phyloP scores from a whole-genome alignment of 2,329 filamentous ascomycete genomes.

The Cercospora janseana region DNA sequence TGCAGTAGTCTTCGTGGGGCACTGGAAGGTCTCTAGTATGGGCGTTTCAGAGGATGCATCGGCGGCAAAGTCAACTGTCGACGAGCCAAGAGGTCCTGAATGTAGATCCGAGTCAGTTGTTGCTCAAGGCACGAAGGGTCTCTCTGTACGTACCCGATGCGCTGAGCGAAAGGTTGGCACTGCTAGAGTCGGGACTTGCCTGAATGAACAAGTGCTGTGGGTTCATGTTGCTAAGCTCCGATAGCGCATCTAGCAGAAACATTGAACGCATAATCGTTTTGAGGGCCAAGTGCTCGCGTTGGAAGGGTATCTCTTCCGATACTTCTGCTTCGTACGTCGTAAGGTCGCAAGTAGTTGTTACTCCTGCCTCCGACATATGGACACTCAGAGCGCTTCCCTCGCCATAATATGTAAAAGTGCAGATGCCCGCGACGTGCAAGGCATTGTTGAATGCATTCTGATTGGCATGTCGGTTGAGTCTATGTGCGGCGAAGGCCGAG shows the following conservation, averaged over 20 bases:
- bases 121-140: neutral
- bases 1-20: conserved; percentile 59
- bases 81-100: conserved; percentile 56
- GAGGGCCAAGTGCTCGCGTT: conserved; percentile 73
- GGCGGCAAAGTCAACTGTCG: conserved; percentile 57
- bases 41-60: conserved; percentile 31
- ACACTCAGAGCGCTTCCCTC: conserved; percentile 78
- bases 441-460: conserved; percentile 77
- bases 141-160: conserved; percentile 48
- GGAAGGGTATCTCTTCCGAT: conserved; percentile 79
- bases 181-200: conserved; percentile 40
- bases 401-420: conserved; percentile 73
- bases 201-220: conserved; percentile 55
- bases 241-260: conserved; percentile 68
- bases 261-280: conserved; percentile 91
- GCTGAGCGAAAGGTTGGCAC: conserved; percentile 66
- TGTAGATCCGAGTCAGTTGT: neutral
- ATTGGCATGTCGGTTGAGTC: conserved; percentile 41
- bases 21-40: conserved; percentile 72
- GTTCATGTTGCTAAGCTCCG: conserved; percentile 66
- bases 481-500: conserved; percentile 40
- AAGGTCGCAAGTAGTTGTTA: conserved; percentile 85
- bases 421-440: conserved; percentile 80
- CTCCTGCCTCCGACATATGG: conserved; percentile 78
- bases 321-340: conserved; percentile 65